Conservation (phyloP, 768 basidiomycete species). For the Strobilomyces dryophilus region DNA sequence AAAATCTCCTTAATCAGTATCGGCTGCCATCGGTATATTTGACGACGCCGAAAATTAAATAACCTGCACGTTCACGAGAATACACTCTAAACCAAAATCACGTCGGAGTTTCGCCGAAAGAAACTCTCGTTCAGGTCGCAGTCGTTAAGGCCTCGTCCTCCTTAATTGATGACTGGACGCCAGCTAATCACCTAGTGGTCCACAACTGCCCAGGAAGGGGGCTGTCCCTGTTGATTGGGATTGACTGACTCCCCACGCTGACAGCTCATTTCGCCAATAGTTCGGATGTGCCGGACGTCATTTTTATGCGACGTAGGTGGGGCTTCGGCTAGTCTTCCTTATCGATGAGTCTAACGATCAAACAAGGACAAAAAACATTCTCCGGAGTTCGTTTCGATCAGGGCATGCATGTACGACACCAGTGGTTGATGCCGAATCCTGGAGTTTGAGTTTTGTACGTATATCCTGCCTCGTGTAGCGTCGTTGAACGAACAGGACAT, state of each 20-base stretch:
- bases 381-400: neutral
- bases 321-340: neutral
- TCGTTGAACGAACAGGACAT: too few relatives aligned
- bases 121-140: neutral
- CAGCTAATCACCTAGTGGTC: neutral
- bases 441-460: neutral
- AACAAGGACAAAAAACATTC: neutral
- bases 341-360: neutral
- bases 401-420: neutral
- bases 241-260: neutral
- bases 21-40: neutral
- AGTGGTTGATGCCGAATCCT: neutral
- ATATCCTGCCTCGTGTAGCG: neutral
- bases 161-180: neutral
- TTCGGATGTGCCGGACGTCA: neutral
- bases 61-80: neutral
- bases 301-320: neutral
- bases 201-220: neutral
- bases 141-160: neutral
- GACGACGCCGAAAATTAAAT: neutral
- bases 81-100: neutral
- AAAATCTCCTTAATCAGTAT: constrained; percentile 12
- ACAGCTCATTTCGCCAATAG: neutral
- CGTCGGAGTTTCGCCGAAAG: neutral
- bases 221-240: neutral